These are phyloP conservation scores for Coemansia sp. DNA, from an alignment of 192 early-diverging fungal genomes.

Conservation along the genomic window DNA sequence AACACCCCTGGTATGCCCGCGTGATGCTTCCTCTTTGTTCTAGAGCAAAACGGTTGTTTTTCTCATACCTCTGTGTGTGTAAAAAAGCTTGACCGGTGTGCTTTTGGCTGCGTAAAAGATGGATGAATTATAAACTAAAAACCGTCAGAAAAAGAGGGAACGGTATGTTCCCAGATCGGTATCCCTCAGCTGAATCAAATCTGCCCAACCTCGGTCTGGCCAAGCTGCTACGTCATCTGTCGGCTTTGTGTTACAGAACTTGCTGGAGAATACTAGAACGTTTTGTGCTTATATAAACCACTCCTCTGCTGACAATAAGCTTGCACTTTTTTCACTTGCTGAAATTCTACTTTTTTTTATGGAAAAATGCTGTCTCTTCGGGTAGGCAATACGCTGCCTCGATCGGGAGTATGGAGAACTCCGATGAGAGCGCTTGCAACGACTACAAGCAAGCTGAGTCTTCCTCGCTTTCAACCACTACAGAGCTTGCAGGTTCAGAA, in stretches of 20 bases:
- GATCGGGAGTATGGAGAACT: not conserved
- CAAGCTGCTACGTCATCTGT: not conserved
- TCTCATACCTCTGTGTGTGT: no score
- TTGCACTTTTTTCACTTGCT: not conserved
- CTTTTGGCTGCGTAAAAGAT: no score
- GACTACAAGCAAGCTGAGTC: not conserved
- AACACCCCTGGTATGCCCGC: no score
- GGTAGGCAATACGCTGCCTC: slow-evolving; percentile 1
- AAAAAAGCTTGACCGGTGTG: no score
- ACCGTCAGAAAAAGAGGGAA: no score
- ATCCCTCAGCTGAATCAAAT: not conserved
- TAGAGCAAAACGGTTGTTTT: no score
- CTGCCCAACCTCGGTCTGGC: not conserved
- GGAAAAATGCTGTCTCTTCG: slow-evolving; percentile 5
- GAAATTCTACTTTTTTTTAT: slow-evolving; percentile 2
- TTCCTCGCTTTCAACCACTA: no score
- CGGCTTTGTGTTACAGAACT: slow-evolving; percentile 3
- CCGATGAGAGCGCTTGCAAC: not conserved
- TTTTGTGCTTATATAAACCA: not conserved
- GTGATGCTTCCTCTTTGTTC: no score
- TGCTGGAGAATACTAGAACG: not conserved
- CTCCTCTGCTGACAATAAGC: no score
- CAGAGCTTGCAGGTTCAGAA: no score
- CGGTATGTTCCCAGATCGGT: no score
- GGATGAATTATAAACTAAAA: no score